Conservation (phyloP, 2,329 filamentous ascomycete species). For the Arthrobotrys iridis region DNA sequence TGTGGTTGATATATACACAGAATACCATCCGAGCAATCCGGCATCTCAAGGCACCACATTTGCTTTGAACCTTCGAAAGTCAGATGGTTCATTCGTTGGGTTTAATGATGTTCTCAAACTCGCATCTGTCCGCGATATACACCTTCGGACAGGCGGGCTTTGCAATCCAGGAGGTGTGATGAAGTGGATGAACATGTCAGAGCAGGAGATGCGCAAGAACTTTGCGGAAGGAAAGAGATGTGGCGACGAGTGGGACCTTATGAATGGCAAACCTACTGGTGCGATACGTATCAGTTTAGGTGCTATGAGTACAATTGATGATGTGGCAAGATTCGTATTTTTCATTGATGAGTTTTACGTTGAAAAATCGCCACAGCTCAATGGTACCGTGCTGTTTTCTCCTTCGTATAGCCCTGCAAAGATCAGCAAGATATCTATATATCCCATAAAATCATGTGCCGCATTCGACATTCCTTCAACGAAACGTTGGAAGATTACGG, state of each 20-base stretch:
- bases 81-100: constrained; percentile 77
- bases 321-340: constrained; percentile 76
- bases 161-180: constrained; percentile 93
- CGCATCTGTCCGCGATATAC: constrained; percentile 78
- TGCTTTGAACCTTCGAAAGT: constrained; percentile 81
- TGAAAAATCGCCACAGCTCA: constrained; percentile 57
- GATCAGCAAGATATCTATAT: constrained; percentile 46
- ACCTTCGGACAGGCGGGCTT: constrained; percentile 85
- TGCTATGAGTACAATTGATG: constrained; percentile 82
- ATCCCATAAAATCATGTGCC: constrained; percentile 91
- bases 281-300: constrained; percentile 86
- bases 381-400: constrained; percentile 27
- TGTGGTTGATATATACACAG: constrained; percentile 74
- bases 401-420: constrained; percentile 52
- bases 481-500: constrained; percentile 76
- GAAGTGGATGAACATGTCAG: constrained; percentile 74
- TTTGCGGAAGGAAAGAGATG: constrained; percentile 87
- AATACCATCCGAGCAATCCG: constrained; percentile 60
- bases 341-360: constrained; percentile 78
- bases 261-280: constrained; percentile 86
- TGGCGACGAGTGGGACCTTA: constrained; percentile 81
- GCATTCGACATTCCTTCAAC: constrained; percentile 75
- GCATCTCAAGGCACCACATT: constrained; percentile 75
- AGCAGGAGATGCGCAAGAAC: constrained; percentile 84
- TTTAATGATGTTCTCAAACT: constrained; percentile 88